Evolutionary conservation across 306 rosid species (phyloP).

Genomic region (Lathyrus tuberosus): DNA sequence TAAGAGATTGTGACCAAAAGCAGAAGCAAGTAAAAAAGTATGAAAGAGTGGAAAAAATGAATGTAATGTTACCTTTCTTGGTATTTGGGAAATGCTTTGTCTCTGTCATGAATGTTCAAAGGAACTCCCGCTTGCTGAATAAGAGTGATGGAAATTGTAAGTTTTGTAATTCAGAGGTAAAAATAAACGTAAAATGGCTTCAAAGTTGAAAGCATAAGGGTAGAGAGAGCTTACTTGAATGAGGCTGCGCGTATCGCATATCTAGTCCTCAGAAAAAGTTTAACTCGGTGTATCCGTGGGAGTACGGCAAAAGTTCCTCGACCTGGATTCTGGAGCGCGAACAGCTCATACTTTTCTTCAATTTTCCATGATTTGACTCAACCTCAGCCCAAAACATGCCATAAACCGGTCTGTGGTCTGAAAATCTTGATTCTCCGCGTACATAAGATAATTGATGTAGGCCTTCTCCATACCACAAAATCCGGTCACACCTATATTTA

Average conservation of each 20-base stretch:
- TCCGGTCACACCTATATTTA: slow-evolving; percentile 85
- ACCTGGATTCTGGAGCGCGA: slow-evolving; percentile 83
- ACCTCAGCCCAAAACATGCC: slow-evolving; percentile 98
- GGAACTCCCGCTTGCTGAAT: slow-evolving; percentile 58
- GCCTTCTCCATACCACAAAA: slow-evolving; percentile 96
- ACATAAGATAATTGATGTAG: slow-evolving; percentile 94
- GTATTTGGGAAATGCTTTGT: slow-evolving; percentile 79
- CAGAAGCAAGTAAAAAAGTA: slow-evolving; percentile 59
- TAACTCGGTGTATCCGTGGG: slow-evolving; percentile 91
- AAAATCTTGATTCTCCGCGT: slow-evolving; percentile 94
- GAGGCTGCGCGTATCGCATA: slow-evolving; percentile 32
- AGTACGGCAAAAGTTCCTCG: slow-evolving; percentile 88
- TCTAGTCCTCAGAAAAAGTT: slow-evolving; percentile 73
- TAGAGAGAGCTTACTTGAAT: slow-evolving; percentile 52
- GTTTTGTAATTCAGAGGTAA: slow-evolving; percentile 23
- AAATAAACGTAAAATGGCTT: not conserved
- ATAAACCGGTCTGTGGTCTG: slow-evolving; percentile 95
- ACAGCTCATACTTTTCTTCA: slow-evolving; percentile 88
- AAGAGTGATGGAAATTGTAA: slow-evolving; percentile 43
- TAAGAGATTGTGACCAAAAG: slow-evolving; percentile 50
- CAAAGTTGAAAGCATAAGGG: not conserved
- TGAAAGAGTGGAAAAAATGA: slow-evolving; percentile 31
- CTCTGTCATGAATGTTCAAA: slow-evolving; percentile 68
- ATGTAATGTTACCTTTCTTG: slow-evolving; percentile 72
- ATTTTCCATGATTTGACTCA: slow-evolving; percentile 72